Evolutionary conservation across 371 early-diverging fungal genomes (phyloP), one percentile per base, ranked within the genome.

Genomic region (Lichtheimia hyalospora): DNA sequence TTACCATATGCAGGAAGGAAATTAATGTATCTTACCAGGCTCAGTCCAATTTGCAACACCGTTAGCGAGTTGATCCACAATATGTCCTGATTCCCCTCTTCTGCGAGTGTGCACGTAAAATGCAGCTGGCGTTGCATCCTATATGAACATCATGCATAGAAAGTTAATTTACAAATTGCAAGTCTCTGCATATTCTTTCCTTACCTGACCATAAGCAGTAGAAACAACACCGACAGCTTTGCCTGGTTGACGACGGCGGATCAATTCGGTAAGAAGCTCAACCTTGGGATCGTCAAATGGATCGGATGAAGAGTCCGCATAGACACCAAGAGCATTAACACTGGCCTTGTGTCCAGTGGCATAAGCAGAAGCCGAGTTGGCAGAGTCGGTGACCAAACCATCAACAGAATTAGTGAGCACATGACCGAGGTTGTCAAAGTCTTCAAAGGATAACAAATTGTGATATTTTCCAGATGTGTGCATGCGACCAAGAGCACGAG

Each of bases 101-200:
- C 53, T 61, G 53, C 89, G 82, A 42, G 88, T 89, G 71, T 90
- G 89, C 41, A 81, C 46, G 46, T 65, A 83, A 52, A 89, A 82
- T 27, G 91, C 86, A 62, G 89, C 84, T 53, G 91, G 91, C 13
- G 91, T 90, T 52, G 89, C 91, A 67, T 90, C 91, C 67, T 82
- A 73, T 25, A 25, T n/a, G 10, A 50, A 16, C 15, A 39, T 6
- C 5, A 40, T 44, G 1, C 15, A 21, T 8, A 39, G n/a, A 42
- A 18, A 21, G 46, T 46, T 41, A 42, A 13, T 10, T 43, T 34
- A 42, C 13, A 23, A 6, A 8, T 16, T 16, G 18, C n/a, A n/a
- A 0, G n/a, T 18, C 8, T 20, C n/a, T 40, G 15, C 39, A 42
- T 56, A 15, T 23, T 3, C 1, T 10, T 10, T 27, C 27, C 7